These are phyloP conservation scores for Podila clonocystis DNA, from an alignment of 192 early-diverging fungal species.

Conservation along the genomic window DNA sequence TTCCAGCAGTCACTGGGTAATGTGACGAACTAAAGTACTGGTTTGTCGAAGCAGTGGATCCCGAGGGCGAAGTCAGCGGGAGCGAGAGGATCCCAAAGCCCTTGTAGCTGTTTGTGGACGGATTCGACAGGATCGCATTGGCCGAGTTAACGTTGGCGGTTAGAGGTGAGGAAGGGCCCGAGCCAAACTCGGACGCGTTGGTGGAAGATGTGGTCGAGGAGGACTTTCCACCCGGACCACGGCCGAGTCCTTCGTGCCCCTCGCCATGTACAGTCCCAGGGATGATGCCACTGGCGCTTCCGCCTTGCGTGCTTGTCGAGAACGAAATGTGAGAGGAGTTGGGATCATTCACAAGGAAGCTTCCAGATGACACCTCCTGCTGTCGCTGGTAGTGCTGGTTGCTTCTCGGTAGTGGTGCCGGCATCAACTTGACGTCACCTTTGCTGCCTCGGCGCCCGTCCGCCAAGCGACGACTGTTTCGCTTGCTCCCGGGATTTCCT, in stretches of 20 bases:
- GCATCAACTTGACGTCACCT: conserved; percentile 32
- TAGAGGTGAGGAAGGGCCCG: conserved; percentile 36
- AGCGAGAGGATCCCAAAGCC: conserved; percentile 27
- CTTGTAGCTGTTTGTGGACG: conserved; percentile 28
- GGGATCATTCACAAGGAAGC: neutral
- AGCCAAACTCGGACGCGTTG: conserved; percentile 34
- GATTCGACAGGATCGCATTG: conserved; percentile 38
- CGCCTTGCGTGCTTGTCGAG: conserved; percentile 4
- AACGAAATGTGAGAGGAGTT: conserved; percentile 21
- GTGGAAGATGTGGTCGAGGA: conserved; percentile 43
- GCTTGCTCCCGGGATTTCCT: neutral
- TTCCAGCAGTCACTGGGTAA: neutral
- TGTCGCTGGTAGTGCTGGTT: conserved; percentile 36
- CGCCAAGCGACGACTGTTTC: neutral
- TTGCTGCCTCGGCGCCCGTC: neutral
- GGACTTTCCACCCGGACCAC: conserved; percentile 16
- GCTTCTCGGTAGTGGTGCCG: conserved; percentile 35
- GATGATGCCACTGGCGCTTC: neutral
- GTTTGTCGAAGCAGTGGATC: conserved; percentile 16
- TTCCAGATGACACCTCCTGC: conserved; percentile 13
- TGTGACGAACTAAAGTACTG: conserved; percentile 37
- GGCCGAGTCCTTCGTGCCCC: conserved; percentile 19
- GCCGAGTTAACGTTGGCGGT: conserved; percentile 14
- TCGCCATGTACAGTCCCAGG: neutral
- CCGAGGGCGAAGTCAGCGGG: conserved; percentile 34